These are phyloP conservation scores for Aplosporella prunicola DNA, from an alignment of 2,329 filamentous ascomycete genomes.

Conservation along the genomic window DNA sequence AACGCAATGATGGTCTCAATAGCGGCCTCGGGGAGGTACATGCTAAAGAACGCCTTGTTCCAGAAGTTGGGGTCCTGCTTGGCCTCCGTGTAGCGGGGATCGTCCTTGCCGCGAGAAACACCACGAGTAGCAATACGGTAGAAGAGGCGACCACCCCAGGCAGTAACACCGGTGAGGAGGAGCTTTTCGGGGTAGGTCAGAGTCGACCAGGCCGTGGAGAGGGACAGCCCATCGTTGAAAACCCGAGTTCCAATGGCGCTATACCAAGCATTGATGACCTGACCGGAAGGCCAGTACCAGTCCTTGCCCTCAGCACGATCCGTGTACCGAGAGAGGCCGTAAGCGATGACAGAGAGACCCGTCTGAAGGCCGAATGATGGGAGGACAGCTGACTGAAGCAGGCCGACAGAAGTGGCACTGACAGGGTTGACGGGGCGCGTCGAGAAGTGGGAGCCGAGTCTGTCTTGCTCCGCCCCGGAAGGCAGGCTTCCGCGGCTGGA, in stretches of 20 bases:
- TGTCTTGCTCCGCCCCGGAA: conserved; percentile 11
- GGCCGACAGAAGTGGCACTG: conserved; percentile 33
- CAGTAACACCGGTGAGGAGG: conserved; percentile 46
- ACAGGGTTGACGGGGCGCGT: conserved; percentile 5
- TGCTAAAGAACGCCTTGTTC: conserved; percentile 45
- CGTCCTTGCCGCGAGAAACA: conserved; percentile 43
- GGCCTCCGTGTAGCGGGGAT: conserved; percentile 44
- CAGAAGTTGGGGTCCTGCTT: conserved; percentile 49
- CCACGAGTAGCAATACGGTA: conserved; percentile 44
- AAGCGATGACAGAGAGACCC: conserved; percentile 43
- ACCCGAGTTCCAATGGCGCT: conserved; percentile 46
- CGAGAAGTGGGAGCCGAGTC: conserved; percentile 7
- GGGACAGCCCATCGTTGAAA: conserved; percentile 37
- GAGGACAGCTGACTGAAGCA: conserved; percentile 44
- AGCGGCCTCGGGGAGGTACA: conserved; percentile 50
- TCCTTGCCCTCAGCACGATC: conserved; percentile 52
- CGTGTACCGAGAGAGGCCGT: conserved; percentile 42
- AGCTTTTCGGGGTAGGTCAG: conserved; percentile 47
- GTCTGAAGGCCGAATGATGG: conserved; percentile 48
- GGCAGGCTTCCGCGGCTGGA: neutral
- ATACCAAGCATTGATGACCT: conserved; percentile 52
- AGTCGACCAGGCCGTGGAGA: conserved; percentile 37
- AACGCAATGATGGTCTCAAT: conserved; percentile 48
- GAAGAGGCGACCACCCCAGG: conserved; percentile 50
- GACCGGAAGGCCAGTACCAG: conserved; percentile 47